Conservation (phyloP, 2,329 filamentous ascomycete species). For the Hymenoscyphus occultus region DNA sequence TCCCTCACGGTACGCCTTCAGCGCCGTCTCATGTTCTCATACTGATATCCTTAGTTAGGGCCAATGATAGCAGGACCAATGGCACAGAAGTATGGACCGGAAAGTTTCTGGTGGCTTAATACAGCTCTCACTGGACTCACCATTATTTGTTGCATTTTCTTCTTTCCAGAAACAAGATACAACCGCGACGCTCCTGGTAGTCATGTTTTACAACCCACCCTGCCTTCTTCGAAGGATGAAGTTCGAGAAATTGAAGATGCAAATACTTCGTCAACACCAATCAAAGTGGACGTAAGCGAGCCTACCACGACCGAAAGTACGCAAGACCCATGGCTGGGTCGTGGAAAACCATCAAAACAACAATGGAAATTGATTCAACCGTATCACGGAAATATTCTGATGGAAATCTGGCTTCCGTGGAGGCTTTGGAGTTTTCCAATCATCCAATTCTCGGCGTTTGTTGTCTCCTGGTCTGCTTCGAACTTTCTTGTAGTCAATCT, state of each 20-base stretch:
- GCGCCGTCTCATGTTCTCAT: background rate
- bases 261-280: slow-evolving; percentile 1
- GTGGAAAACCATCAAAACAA: slow-evolving; percentile 50
- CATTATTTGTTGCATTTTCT: slow-evolving; percentile 51
- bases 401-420: slow-evolving; percentile 59
- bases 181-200: slow-evolving; percentile 39
- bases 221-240: slow-evolving; percentile 19
- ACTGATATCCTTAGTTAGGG: slow-evolving; percentile 39
- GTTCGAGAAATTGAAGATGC: background rate
- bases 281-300: slow-evolving; percentile 23
- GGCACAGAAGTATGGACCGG: slow-evolving; percentile 52
- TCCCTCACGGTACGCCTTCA: slow-evolving; percentile 50
- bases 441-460: slow-evolving; percentile 59
- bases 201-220: slow-evolving; percentile 13
- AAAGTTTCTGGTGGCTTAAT: slow-evolving; percentile 66
- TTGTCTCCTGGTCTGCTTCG: slow-evolving; percentile 57
- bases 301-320: slow-evolving; percentile 32
- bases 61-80: slow-evolving; percentile 60
- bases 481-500: slow-evolving; percentile 57
- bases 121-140: slow-evolving; percentile 51
- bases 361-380: slow-evolving; percentile 55
- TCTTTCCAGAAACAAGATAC: slow-evolving; percentile 63
- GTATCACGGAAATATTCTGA: slow-evolving; percentile 42
- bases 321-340: slow-evolving; percentile 53
- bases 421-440: slow-evolving; percentile 62